Evolutionary conservation across 208 protist species (phyloP).

Genomic region (Naegleria fowleri): DNA sequence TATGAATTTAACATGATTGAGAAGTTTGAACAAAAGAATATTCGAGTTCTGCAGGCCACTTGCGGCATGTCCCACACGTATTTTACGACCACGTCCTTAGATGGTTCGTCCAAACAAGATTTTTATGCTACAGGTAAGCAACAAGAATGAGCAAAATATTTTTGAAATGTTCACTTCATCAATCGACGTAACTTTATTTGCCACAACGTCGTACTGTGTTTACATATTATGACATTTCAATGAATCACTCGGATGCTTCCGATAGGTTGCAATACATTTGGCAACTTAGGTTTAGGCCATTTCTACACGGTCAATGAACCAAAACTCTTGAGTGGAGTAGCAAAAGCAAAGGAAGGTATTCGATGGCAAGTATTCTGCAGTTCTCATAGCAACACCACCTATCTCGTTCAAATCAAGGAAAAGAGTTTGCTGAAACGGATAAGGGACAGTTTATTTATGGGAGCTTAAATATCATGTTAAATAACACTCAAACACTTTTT

Average conservation of each 20-base stretch:
- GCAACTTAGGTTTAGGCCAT: not conserved
- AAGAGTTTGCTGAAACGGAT: not conserved
- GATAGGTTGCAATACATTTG: not conserved
- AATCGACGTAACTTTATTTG: too few relatives aligned
- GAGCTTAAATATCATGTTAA: too few relatives aligned
- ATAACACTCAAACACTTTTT: too few relatives aligned
- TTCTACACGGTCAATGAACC: not conserved
- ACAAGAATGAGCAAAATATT: too few relatives aligned
- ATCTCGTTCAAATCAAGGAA: not conserved
- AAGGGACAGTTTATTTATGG: not conserved
- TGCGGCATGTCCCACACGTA: not conserved
- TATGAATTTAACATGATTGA: not conserved
- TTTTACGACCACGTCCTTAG: not conserved
- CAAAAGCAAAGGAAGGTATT: not conserved
- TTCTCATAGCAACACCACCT: not conserved
- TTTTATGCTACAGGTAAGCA: not conserved
- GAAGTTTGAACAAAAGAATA: not conserved
- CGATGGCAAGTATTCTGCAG: not conserved
- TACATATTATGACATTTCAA: too few relatives aligned
- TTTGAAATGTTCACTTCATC: too few relatives aligned
- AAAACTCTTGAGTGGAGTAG: not conserved
- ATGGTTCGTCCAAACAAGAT: not conserved
- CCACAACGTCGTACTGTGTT: too few relatives aligned
- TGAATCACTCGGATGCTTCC: too few relatives aligned
- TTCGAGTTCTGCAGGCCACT: too few relatives aligned